Evolutionary conservation across 768 basidiomycete species (phyloP).

Genomic region (Lactifluus subvellereus): DNA sequence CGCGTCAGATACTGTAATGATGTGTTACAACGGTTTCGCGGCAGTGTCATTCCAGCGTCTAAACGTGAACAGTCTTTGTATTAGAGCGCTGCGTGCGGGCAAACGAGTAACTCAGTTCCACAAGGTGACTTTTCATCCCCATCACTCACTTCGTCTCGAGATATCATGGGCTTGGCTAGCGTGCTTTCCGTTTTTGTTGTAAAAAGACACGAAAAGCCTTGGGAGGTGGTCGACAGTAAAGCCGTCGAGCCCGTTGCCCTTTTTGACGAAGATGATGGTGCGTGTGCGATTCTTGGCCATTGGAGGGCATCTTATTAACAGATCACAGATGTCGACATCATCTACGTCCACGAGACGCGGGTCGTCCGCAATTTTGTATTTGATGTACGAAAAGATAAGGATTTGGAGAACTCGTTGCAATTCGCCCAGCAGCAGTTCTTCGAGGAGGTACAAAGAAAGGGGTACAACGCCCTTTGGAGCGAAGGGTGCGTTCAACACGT

Average conservation of each 20-base stretch:
- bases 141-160: neutral
- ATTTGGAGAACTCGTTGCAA: slow-evolving; percentile 47
- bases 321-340: slow-evolving; percentile 51
- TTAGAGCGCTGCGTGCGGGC: neutral
- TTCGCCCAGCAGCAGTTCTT: slow-evolving; percentile 64
- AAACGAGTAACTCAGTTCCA: neutral
- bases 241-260: slow-evolving; percentile 58
- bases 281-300: slow-evolving; percentile 20
- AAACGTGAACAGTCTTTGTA: slow-evolving; percentile 8
- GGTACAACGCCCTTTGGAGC: slow-evolving; percentile 56
- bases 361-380: slow-evolving; percentile 59
- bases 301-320: neutral
- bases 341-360: slow-evolving; percentile 46
- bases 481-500: slow-evolving; percentile 49
- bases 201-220: slow-evolving; percentile 50
- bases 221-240: slow-evolving; percentile 73
- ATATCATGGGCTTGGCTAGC: slow-evolving; percentile 25
- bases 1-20: neutral
- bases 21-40: neutral
- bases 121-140: neutral
- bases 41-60: slow-evolving; percentile 22
- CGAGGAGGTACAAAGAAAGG: slow-evolving; percentile 46
- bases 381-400: slow-evolving; percentile 45
- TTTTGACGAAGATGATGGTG: slow-evolving; percentile 57
- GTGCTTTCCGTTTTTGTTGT: slow-evolving; percentile 38